Evolutionary conservation across 345 rosid genomes (phyloP).

Genomic region (Theobroma cacao): DNA sequence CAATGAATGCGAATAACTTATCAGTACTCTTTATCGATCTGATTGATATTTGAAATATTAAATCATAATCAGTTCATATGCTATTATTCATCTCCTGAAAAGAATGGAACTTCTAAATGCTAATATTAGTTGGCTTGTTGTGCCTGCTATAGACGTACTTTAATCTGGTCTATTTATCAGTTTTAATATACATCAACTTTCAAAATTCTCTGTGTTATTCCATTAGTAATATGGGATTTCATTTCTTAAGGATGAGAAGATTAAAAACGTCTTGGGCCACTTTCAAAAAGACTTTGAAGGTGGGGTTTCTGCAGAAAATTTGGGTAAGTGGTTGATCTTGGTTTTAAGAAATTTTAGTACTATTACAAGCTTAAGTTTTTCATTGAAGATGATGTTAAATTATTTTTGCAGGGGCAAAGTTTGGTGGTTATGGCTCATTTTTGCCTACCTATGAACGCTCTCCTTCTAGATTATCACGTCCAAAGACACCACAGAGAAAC

Average conservation of each 20-base stretch:
- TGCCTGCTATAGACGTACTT: neutral
- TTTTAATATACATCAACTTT: neutral
- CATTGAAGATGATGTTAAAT: constrained; percentile 16
- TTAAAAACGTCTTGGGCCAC: constrained; percentile 65
- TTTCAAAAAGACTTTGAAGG: constrained; percentile 54
- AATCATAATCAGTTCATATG: neutral
- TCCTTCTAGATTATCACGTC: constrained; percentile 25
- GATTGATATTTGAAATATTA: neutral
- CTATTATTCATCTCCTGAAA: neutral
- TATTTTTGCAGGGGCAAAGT: constrained; percentile 52
- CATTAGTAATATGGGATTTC: constrained; percentile 21
- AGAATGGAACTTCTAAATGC: neutral
- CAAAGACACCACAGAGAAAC: constrained; percentile 35
- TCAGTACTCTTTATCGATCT: neutral
- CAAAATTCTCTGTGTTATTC: constrained; percentile 1
- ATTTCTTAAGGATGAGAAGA: constrained; percentile 61
- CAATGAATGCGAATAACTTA: neutral
- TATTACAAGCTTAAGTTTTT: neutral
- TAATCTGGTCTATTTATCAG: neutral
- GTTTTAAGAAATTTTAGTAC: neutral
- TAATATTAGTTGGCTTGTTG: neutral
- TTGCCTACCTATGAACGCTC: constrained; percentile 45
- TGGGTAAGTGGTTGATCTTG: constrained; percentile 48
- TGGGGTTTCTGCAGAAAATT: constrained; percentile 41
- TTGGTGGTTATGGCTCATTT: constrained; percentile 72